phyloP scores from a whole-genome alignment of 306 rosid genomes.

The Cyamopsis tetragonoloba region DNA sequence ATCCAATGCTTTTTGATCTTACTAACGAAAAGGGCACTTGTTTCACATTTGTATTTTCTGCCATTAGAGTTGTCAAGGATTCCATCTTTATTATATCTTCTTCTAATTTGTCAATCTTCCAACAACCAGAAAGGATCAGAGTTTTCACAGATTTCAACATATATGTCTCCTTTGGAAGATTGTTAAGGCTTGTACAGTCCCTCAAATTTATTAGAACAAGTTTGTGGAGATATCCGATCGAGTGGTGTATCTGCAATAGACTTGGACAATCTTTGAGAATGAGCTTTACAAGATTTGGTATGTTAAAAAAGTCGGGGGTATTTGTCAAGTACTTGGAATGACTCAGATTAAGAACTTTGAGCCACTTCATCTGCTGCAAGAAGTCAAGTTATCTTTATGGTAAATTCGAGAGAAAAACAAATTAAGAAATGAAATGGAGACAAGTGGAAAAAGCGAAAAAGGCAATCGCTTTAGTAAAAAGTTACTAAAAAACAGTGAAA shows the following conservation, averaged over 20 bases:
- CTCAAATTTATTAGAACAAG: too few relatives aligned
- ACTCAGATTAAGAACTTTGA: constrained; percentile 35
- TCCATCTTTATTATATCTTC: constrained; percentile 35
- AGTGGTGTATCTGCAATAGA: constrained; percentile 19
- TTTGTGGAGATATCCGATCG: constrained; percentile 6
- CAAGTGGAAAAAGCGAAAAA: not conserved
- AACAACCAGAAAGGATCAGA: constrained; percentile 42
- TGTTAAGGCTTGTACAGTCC: not conserved
- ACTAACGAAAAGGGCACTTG: constrained; percentile 19
- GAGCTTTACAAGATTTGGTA: constrained; percentile 35
- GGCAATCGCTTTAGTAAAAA: too few relatives aligned
- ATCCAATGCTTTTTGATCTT: constrained; percentile 7
- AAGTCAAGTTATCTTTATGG: not conserved
- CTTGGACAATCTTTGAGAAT: constrained; percentile 10
- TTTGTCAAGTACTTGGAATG: not conserved
- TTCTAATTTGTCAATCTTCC: constrained; percentile 26
- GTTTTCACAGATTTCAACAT: constrained; percentile 30
- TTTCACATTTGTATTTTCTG: constrained; percentile 29
- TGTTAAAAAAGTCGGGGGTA: constrained; percentile 33
- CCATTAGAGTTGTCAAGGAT: constrained; percentile 34
- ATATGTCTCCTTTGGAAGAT: not conserved
- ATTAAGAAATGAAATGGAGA: not conserved
- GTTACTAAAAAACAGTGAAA: too few relatives aligned
- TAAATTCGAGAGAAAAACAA: not conserved
- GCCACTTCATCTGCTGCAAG: not conserved